These are phyloP conservation scores for Prunus fruticosa DNA, from an alignment of 306 rosid species.

Conservation along the genomic window DNA sequence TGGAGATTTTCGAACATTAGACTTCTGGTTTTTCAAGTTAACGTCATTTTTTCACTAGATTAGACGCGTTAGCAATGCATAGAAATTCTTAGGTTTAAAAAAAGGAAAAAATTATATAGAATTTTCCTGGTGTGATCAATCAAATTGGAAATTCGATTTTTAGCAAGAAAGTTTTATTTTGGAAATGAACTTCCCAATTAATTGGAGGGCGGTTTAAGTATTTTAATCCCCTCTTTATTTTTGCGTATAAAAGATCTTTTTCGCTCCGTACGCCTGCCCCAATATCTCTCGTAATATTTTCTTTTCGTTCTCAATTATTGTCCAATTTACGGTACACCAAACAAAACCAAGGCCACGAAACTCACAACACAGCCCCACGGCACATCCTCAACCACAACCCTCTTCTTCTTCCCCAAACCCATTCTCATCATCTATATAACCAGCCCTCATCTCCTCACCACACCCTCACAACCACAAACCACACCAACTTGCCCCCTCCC, in stretches of 20 bases:
- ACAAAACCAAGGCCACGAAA: conserved; percentile 25
- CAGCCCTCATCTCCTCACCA: background rate
- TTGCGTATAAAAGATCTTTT: background rate
- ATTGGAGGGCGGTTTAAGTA: too few species aligned
- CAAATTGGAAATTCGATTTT: too few species aligned
- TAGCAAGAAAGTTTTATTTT: too few species aligned
- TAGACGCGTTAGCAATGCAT: too few species aligned
- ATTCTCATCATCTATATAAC: conserved; percentile 33
- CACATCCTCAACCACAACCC: conserved; percentile 33
- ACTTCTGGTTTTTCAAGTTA: too few species aligned
- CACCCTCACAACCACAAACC: conserved; percentile 2
- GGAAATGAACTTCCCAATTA: too few species aligned
- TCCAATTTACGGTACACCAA: background rate
- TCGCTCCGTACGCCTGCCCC: background rate
- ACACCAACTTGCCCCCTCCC: background rate
- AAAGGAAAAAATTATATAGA: too few species aligned
- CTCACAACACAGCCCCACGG: conserved; percentile 10
- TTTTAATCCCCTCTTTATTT: background rate
- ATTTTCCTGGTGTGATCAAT: too few species aligned
- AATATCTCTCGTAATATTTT: background rate
- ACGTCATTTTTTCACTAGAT: too few species aligned
- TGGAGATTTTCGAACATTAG: too few species aligned
- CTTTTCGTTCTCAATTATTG: conserved; percentile 8
- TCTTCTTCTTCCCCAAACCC: too few species aligned
- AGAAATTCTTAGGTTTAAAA: too few species aligned